phyloP scores from a whole-genome alignment of 2,329 filamentous ascomycete species.

The Colletotrichum ledebouriae region DNA sequence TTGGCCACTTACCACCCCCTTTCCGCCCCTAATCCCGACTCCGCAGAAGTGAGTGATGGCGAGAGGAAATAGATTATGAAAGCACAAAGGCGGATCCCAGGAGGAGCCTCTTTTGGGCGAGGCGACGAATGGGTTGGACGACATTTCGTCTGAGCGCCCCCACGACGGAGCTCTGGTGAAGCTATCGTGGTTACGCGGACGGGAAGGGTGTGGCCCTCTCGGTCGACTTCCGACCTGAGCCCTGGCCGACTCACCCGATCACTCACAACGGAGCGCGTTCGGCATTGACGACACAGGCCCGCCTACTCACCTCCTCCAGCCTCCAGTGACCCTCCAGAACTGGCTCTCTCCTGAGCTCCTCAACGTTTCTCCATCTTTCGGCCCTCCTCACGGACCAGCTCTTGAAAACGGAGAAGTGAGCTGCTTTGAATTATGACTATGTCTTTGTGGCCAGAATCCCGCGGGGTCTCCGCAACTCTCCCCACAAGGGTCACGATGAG shows the following conservation, averaged over 20 bases:
- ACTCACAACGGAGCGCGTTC: conserved; percentile 31
- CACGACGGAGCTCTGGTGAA: conserved; percentile 29
- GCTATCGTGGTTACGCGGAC: conserved; percentile 21
- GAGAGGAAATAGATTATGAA: conserved; percentile 26
- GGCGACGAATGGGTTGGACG: conserved; percentile 29
- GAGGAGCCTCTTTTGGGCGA: conserved; percentile 9
- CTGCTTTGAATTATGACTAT: conserved; percentile 36
- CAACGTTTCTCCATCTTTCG: conserved; percentile 37
- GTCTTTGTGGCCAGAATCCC: conserved; percentile 39
- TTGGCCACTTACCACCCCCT: conserved; percentile 5
- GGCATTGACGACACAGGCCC: conserved; percentile 35
- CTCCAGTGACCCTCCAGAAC: conserved; percentile 5
- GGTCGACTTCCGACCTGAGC: conserved; percentile 42
- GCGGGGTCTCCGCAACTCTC: conserved; percentile 42
- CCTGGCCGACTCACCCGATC: conserved; percentile 37
- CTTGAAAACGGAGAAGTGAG: conserved; percentile 36
- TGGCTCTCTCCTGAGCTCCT: conserved; percentile 14
- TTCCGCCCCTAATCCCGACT: conserved; percentile 16
- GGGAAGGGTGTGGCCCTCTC: conserved; percentile 30
- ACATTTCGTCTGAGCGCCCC: conserved; percentile 28
- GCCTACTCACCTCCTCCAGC: conserved; percentile 9
- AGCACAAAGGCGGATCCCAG: conserved; percentile 27
- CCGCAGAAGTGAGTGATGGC: conserved; percentile 13
- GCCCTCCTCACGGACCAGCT: conserved; percentile 29
- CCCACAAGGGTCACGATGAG: conserved; percentile 38